Evolutionary conservation across 2,329 filamentous ascomycete species (phyloP), one percentile per base, ranked within the genome.

Genomic region (Alternaria hordeiaustralica): DNA sequence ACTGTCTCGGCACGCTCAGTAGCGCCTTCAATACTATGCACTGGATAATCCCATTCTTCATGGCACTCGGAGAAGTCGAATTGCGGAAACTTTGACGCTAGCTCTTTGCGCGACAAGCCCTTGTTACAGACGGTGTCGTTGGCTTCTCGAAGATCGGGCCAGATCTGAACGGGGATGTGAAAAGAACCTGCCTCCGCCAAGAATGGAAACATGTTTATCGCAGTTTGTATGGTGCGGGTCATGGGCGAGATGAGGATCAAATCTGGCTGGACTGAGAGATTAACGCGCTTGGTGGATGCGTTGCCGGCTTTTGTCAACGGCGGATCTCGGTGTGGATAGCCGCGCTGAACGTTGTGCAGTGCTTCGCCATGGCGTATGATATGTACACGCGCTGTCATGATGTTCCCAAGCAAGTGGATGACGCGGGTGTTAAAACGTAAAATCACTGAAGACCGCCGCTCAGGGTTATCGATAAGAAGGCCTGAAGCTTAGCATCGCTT

Each of bases 191-290:
- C 33, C 0, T 55, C 25, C 44, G 49, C 47, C 12, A 73, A 58
- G 12, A 26, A 61, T 0, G 69, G 66, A 23, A 73, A 71, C 5
- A 71, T 58, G 36, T 71, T 71, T 5, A 72, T 49, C 2, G 71
- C 71, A 2, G 71, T 73, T 45, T 74, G 63, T 13, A 74, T 63
- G 5, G 71, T 71, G n/a, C 71, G 66, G 11, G 65, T 73, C 65
- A 73, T 71, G 26, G 71, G 69, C 6, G 71, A 74, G 26, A 74
- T 66, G 49, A 74, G 47, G 54, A 74, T 63, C 4, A 74, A 43
- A 25, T 73, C 65, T 21, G 71, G 71, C 7, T 7, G 41, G 0
- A 49, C 8, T 4, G 61, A 8, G 8, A 69, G 51, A 9, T 57
- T 56, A 25, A 69, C 65, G 12, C 49, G 41, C 47, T 64, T 64